These are phyloP conservation scores for Phytophthora pini DNA, from an alignment of 352 stramenopile genomes.

Conservation along the genomic window DNA sequence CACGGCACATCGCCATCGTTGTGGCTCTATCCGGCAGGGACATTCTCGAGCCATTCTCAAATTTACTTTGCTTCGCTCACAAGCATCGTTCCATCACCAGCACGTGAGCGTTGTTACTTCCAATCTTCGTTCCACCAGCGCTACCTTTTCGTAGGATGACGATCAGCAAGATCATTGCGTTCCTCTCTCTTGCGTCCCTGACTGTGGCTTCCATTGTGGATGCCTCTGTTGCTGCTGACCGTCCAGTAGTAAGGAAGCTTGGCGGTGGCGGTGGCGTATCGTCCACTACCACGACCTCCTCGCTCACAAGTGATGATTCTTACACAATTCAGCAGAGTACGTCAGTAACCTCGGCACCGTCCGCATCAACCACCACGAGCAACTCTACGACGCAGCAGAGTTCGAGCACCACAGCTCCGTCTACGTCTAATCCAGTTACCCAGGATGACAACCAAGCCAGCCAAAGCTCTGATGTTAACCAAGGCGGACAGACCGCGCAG, in stretches of 20 bases:
- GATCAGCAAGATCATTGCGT: conserved; percentile 33
- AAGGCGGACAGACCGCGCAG: conserved; percentile 5
- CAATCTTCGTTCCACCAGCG: background rate
- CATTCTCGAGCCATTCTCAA: conserved; percentile 18
- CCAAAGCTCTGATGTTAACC: background rate
- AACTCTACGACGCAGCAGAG: conserved; percentile 25
- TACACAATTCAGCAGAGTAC: conserved; percentile 21
- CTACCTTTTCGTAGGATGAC: conserved; percentile 26
- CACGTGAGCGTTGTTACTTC: conserved; percentile 25
- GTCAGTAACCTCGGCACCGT: conserved; percentile 7
- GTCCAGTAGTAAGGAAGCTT: conserved; percentile 19
- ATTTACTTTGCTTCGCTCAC: conserved; percentile 33
- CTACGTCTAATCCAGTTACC: background rate
- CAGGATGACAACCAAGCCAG: background rate
- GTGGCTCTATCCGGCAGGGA: too few species aligned
- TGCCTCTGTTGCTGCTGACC: conserved; percentile 14
- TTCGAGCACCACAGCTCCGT: background rate
- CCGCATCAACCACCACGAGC: conserved; percentile 6
- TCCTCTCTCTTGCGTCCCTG: conserved; percentile 23
- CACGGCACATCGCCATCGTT: conserved; percentile 19
- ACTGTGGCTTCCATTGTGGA: conserved; percentile 25
- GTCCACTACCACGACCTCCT: conserved; percentile 20
- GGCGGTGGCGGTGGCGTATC: conserved; percentile 22
- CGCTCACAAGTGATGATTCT: conserved; percentile 21
- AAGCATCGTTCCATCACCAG: conserved; percentile 28